Conservation (phyloP, 805 yeast species). For the Candida krabiensis region DNA sequence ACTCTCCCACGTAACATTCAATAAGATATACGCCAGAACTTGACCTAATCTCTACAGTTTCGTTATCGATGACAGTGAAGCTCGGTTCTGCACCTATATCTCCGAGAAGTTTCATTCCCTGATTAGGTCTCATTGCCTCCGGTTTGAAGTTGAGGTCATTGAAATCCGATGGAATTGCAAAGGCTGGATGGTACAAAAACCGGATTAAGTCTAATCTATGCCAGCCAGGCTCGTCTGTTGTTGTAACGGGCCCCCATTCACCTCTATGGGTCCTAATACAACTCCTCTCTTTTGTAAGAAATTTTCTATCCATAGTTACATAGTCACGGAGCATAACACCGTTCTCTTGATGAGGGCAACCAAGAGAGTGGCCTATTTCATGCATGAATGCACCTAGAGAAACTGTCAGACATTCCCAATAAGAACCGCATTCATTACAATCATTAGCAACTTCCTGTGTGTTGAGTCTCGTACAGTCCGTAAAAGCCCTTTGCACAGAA, state of each 20-base stretch:
- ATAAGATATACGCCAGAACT: slow-evolving; percentile 70
- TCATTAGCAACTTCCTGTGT: slow-evolving; percentile 86
- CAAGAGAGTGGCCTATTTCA: slow-evolving; percentile 88
- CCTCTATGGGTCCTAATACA: slow-evolving; percentile 51
- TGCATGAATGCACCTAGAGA: slow-evolving; percentile 94
- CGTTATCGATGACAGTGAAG: slow-evolving; percentile 46
- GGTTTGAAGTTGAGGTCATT: slow-evolving; percentile 42
- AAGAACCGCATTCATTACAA: slow-evolving; percentile 74
- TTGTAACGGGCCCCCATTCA: slow-evolving; percentile 50
- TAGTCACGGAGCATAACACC: slow-evolving; percentile 94
- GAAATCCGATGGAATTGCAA: slow-evolving; percentile 66
- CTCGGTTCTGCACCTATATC: slow-evolving; percentile 42
- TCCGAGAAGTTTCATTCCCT: slow-evolving; percentile 32
- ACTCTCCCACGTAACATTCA: slow-evolving; percentile 66
- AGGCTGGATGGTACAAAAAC: slow-evolving; percentile 79
- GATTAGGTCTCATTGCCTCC: slow-evolving; percentile 23
- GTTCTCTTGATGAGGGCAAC: slow-evolving; percentile 86
- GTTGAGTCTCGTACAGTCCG: slow-evolving; percentile 68
- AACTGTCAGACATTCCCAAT: slow-evolving; percentile 87
- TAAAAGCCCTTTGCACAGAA: slow-evolving; percentile 62
- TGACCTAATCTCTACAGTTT: slow-evolving; percentile 48
- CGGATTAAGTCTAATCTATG: slow-evolving; percentile 76
- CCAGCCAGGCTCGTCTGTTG: slow-evolving; percentile 81
- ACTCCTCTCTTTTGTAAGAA: slow-evolving; percentile 65
- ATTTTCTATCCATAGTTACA: slow-evolving; percentile 75